Conservation (phyloP, 352 stramenopile species). For the Stramenopiles sp. region DNA sequence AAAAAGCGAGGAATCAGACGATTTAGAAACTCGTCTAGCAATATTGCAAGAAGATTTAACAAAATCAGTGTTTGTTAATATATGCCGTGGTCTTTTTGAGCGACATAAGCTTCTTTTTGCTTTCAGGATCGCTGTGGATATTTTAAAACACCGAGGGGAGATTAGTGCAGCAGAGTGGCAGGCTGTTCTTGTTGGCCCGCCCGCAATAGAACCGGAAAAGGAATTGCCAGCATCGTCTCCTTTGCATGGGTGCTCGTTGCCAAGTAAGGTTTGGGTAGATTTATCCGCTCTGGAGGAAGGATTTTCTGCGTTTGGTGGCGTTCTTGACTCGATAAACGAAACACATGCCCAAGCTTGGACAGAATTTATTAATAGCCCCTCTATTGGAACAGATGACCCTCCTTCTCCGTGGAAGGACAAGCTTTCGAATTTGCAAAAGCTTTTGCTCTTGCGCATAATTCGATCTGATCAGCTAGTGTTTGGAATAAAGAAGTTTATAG, state of each 20-base stretch:
- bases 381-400: neutral
- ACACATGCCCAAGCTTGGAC: constrained; percentile 41
- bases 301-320: constrained; percentile 16
- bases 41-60: constrained; percentile 76
- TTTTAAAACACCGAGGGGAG: constrained; percentile 43
- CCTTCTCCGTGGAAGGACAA: constrained; percentile 31
- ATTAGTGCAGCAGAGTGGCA: constrained; percentile 54
- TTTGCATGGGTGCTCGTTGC: neutral
- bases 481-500: constrained; percentile 55
- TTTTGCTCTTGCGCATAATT: constrained; percentile 65
- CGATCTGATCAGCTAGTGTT: constrained; percentile 68
- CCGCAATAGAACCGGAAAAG: neutral
- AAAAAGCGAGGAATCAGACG: constrained; percentile 48
- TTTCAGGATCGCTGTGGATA: constrained; percentile 70
- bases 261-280: constrained; percentile 20
- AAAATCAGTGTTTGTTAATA: constrained; percentile 71
- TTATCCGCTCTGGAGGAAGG: constrained; percentile 21
- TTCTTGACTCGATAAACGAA: constrained; percentile 32
- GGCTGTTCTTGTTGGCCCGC: constrained; percentile 62
- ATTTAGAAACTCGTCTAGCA: constrained; percentile 47
- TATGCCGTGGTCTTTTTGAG: constrained; percentile 77
- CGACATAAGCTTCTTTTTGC: constrained; percentile 83
- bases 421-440: constrained; percentile 58
- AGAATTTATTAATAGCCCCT: constrained; percentile 23
- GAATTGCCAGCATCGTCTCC: neutral